These are phyloP conservation scores for Globisporangium paroecandrum DNA, from an alignment of 352 stramenopile genomes.

Conservation along the genomic window DNA sequence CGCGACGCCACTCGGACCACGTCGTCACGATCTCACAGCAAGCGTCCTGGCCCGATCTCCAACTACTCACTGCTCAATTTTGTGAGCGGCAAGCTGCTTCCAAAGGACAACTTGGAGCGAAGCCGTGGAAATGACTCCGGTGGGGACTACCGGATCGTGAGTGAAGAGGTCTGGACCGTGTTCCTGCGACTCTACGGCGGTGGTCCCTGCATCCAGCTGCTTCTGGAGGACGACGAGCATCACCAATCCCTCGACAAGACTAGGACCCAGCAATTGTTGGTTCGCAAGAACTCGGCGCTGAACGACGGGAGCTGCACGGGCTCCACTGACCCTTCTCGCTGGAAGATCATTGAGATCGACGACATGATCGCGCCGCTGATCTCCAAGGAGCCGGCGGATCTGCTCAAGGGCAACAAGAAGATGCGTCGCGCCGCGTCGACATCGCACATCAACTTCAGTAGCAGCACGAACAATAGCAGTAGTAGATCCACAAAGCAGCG, in stretches of 20 bases:
- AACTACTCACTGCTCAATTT: constrained; percentile 72
- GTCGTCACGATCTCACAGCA: constrained; percentile 9
- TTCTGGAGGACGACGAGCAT: constrained; percentile 5
- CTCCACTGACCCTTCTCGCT: constrained; percentile 16
- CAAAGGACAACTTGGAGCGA: constrained; percentile 37
- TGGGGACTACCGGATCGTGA: constrained; percentile 63
- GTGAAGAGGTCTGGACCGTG: constrained; percentile 61
- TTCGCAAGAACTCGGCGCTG: constrained; percentile 6
- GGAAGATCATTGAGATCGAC: constrained; percentile 59
- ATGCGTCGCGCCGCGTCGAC: constrained; percentile 14
- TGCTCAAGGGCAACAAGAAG: constrained; percentile 16
- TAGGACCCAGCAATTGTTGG: not conserved
- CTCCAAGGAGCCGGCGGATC: constrained; percentile 2
- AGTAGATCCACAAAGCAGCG: not conserved
- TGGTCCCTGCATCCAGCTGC: constrained; percentile 55
- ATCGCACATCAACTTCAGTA: not conserved
- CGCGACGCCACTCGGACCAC: not conserved
- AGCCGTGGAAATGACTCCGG: constrained; percentile 33
- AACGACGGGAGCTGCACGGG: constrained; percentile 3
- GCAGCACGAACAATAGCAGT: not conserved
- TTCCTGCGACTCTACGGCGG: constrained; percentile 61
- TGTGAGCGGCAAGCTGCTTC: constrained; percentile 53
- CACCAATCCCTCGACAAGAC: not conserved
- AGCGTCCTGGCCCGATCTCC: constrained; percentile 47
- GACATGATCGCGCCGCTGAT: constrained; percentile 25